Conservation (phyloP, 306 rosid genomes). For the Dryas alaskensis region DNA sequence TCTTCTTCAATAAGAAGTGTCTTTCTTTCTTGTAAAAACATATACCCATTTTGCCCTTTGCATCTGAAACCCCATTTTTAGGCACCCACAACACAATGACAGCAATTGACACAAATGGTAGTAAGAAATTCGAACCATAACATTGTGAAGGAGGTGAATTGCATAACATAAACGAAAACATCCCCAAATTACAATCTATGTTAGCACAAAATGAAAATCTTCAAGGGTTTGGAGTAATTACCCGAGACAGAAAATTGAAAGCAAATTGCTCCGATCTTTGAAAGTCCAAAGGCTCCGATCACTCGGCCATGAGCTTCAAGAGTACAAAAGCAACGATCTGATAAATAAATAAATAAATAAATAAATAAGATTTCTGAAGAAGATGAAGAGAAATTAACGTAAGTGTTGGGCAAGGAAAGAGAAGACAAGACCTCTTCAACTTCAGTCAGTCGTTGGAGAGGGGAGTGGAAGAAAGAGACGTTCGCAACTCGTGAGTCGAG, state of each 20-base stretch:
- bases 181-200: not conserved
- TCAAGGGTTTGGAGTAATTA: constrained; percentile 8
- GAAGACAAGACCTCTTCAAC: constrained; percentile 13
- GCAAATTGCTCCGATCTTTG: constrained; percentile 1
- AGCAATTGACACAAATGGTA: not conserved
- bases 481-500: not conserved
- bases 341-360: not conserved
- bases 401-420: not conserved
- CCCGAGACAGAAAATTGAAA: not conserved
- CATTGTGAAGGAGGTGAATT: not conserved
- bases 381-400: not conserved
- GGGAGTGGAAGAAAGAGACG: not conserved
- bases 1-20: not conserved
- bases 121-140: not conserved
- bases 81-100: constrained; percentile 13
- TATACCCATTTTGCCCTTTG: not conserved
- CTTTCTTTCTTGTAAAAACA: not conserved
- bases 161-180: not conserved
- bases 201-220: not conserved
- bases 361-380: not conserved
- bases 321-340: constrained; percentile 1
- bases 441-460: constrained; percentile 3
- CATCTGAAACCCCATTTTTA: constrained; percentile 9
- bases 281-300: not conserved
- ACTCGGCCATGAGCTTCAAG: constrained; percentile 1